Percentiles rank a stretch among this genome's conserved stretches.
phyloP scores from a whole-genome alignment of 2,329 filamentous ascomycete species.

The Neonectria punicea region DNA sequence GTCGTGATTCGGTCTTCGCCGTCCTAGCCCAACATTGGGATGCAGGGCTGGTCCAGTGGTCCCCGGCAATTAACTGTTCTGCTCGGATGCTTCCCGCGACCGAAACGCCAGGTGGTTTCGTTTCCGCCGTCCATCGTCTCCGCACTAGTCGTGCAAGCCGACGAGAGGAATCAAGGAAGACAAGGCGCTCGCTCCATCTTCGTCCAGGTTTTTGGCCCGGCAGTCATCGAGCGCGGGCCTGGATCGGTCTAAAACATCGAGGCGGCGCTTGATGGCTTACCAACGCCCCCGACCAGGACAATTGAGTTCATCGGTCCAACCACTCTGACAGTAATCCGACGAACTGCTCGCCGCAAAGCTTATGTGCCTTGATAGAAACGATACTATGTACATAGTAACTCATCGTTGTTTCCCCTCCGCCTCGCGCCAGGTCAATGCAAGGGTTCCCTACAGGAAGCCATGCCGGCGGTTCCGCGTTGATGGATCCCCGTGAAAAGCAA shows the following conservation, averaged over 20 bases:
- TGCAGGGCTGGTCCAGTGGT: slow-evolving; percentile 6
- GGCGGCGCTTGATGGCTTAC: slow-evolving; percentile 19
- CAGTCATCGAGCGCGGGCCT: slow-evolving; percentile 28
- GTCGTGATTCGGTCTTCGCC: slow-evolving; percentile 40
- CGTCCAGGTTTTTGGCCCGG: slow-evolving; percentile 4
- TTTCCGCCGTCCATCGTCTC: background rate
- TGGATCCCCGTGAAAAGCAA: slow-evolving; percentile 31
- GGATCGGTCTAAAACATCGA: slow-evolving; percentile 36
- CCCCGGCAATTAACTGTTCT: slow-evolving; percentile 3
- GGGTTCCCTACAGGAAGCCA: slow-evolving; percentile 25
- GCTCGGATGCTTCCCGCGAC: background rate
- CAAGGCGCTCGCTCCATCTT: slow-evolving; percentile 22
- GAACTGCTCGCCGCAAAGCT: background rate
- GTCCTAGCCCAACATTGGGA: slow-evolving; percentile 25
- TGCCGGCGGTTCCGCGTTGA: slow-evolving; percentile 36
- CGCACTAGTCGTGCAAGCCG: background rate
- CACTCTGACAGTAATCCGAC: background rate
- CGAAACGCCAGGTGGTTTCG: background rate
- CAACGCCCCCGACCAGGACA: background rate
- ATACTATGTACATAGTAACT: background rate
- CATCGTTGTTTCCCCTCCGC: background rate
- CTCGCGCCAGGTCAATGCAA: background rate
- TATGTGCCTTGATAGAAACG: background rate
- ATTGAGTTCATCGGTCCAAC: background rate
- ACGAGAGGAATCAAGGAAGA: slow-evolving; percentile 10